Evolutionary conservation across 208 protist genomes (phyloP), one percentile per base, ranked within the genome.

Genomic region (Strigomonas culicis): DNA sequence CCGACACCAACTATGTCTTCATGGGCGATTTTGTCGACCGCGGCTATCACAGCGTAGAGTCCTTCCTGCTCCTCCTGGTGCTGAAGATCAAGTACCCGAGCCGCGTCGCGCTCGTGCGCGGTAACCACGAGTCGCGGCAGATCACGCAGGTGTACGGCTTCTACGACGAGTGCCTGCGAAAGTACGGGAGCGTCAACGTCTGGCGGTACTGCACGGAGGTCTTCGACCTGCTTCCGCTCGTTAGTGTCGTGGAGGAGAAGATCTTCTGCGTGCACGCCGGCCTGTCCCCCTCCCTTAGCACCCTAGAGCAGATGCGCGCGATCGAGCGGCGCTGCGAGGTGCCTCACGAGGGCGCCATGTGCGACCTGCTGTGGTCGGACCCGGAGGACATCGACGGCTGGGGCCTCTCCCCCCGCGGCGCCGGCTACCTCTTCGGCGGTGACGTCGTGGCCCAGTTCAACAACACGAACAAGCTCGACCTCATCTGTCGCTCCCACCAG

Each of bases 171-270:
- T 99, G 98, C 71, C 80, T 99, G 59, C 84, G 97, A 56, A 99
- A 99, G 87, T 99, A 99, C 75, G 98, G 98, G 31, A 97, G 88
- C 49, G 98, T 98, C 21, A 99, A 99, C 69, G 98, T 99, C 24
- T 99, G 99, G 99, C 84, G 96, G 27, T 99, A 99, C 74, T 99
- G 98, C 79, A 99, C 98, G 1, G 98, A 99, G 66, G 96, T 99
- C 19, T 99, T 99, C 71, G 99, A 99, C 77, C 98, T 98, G 59
- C 85, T 99, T 4, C 93, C 96, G 10, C 85, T 99, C 4, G 94
- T 95, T 24, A 99, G 98, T 31, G 65, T 99, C 0, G 94, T 99
- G 39, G 98, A 99, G 49, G 95, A 99, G 64, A 90, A 96, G 71
- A 98, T 99, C 28, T 97, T 99, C 68, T 99, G 97, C 74, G 97